Percentiles rank a stretch among this genome's conserved stretches.
These are phyloP conservation scores for Botryotinia globosa DNA, from an alignment of 2,329 filamentous ascomycete genomes.

Conservation along the genomic window DNA sequence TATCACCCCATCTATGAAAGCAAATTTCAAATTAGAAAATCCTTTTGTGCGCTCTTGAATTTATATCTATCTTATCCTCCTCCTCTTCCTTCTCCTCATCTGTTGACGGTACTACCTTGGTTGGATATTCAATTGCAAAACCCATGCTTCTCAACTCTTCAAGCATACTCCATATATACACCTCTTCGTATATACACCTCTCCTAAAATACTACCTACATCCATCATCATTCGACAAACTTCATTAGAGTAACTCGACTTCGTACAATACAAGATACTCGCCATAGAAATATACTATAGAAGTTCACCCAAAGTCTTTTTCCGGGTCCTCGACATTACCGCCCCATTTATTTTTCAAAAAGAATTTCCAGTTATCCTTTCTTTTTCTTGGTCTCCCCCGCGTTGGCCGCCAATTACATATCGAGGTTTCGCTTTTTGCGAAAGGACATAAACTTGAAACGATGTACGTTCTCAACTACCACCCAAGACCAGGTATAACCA, in stretches of 20 bases:
- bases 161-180: not conserved
- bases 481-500: slow-evolving; percentile 10
- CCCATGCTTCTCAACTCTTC: not conserved
- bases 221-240: not conserved
- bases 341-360: slow-evolving; percentile 9
- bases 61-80: not conserved
- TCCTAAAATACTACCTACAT: not conserved
- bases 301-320: slow-evolving; percentile 10
- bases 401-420: slow-evolving; percentile 12
- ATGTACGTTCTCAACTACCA: slow-evolving; percentile 12
- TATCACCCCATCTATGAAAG: not conserved
- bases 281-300: not conserved
- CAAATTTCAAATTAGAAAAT: not conserved
- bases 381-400: slow-evolving; percentile 10
- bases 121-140: not conserved
- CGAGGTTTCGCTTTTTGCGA: slow-evolving; percentile 17
- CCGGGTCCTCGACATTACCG: not conserved
- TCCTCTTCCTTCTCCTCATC: not conserved
- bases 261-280: slow-evolving; percentile 2
- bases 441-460: slow-evolving; percentile 21
- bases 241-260: not conserved
- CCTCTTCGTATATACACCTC: not conserved
- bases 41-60: not conserved
- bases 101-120: not conserved
- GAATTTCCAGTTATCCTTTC: not conserved